Conservation (phyloP, 2,329 filamentous ascomycete genomes). For the Coniella vitis region DNA sequence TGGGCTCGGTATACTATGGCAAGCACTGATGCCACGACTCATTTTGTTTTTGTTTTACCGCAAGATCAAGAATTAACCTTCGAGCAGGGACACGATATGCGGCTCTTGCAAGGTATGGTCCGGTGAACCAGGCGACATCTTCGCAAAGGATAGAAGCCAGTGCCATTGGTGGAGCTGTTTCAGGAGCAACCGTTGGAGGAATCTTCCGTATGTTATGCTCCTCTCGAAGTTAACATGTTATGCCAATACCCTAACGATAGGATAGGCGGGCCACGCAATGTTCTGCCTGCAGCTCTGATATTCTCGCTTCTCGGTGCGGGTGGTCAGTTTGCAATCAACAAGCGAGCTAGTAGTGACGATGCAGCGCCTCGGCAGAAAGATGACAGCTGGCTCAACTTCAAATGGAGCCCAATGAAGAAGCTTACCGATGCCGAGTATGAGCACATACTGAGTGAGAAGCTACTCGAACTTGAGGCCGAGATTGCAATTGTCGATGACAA, state of each 20-base stretch:
- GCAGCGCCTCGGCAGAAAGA: not conserved
- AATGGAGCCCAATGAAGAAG: conserved; percentile 64
- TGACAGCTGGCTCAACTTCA: conserved; percentile 44
- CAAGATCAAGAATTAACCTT: not conserved
- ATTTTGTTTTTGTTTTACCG: no score
- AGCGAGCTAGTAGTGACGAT: not conserved
- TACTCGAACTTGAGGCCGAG: conserved; percentile 66
- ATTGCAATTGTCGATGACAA: conserved; percentile 74
- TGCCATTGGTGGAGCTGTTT: conserved; percentile 56
- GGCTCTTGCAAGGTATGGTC: conserved; percentile 41
- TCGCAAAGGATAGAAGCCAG: conserved; percentile 61
- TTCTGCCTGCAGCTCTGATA: conserved; percentile 43
- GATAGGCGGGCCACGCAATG: conserved; percentile 45
- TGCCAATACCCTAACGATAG: not conserved
- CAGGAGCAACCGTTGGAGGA: conserved; percentile 57
- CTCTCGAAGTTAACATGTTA: not conserved
- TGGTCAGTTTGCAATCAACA: conserved; percentile 24
- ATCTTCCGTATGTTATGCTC: conserved; percentile 40
- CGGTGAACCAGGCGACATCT: conserved; percentile 45
- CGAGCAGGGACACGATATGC: conserved; percentile 20
- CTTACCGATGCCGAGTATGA: conserved; percentile 68
- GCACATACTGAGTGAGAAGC: conserved; percentile 60
- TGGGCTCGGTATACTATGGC: conserved; percentile 74
- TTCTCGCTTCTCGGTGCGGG: conserved; percentile 34
- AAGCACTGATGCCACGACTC: conserved; percentile 16